These are phyloP conservation scores for Didymella pomorum DNA, from an alignment of 2,329 filamentous ascomycete genomes.

Conservation along the genomic window DNA sequence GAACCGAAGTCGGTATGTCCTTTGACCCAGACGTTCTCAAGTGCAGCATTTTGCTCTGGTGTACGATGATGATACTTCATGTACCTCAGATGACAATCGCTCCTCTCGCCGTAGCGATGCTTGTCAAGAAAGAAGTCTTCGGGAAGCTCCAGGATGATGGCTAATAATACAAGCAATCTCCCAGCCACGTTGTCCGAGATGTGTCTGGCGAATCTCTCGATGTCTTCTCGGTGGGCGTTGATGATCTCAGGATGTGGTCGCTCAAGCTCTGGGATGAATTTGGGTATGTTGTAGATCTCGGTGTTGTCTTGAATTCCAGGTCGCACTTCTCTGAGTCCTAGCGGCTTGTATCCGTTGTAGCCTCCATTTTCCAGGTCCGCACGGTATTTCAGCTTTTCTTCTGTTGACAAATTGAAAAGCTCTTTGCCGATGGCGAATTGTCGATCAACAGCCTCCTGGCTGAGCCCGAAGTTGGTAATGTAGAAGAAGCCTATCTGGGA, in stretches of 20 bases:
- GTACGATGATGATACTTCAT: conserved; percentile 65
- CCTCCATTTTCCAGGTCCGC: conserved; percentile 34
- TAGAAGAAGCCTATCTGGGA: conserved; percentile 28
- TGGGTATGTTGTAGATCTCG: conserved; percentile 67
- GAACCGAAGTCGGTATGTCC: conserved; percentile 66
- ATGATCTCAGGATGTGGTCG: conserved; percentile 52
- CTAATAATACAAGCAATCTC: conserved; percentile 61
- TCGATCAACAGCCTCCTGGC: conserved; percentile 27
- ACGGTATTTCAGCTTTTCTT: conserved; percentile 27
- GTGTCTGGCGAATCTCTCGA: conserved; percentile 60
- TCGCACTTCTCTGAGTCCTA: conserved; percentile 40
- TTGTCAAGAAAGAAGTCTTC: conserved; percentile 63
- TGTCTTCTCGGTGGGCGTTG: conserved; percentile 51
- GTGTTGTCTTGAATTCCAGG: conserved; percentile 60
- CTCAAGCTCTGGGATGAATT: conserved; percentile 65
- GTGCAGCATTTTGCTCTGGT: conserved; percentile 54
- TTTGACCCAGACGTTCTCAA: conserved; percentile 40
- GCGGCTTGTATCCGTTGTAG: conserved; percentile 58
- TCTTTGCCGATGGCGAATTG: conserved; percentile 28
- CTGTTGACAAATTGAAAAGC: conserved; percentile 22
- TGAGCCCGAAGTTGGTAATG: conserved; percentile 27
- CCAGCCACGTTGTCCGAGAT: conserved; percentile 50
- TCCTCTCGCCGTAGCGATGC: conserved; percentile 64
- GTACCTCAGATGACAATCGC: conserved; percentile 67
- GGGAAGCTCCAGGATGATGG: conserved; percentile 66